Percentiles rank a stretch among this genome's conserved stretches.
phyloP scores from a whole-genome alignment of 495 filamentous ascomycete genomes.

The Amniculicola lignicola region DNA sequence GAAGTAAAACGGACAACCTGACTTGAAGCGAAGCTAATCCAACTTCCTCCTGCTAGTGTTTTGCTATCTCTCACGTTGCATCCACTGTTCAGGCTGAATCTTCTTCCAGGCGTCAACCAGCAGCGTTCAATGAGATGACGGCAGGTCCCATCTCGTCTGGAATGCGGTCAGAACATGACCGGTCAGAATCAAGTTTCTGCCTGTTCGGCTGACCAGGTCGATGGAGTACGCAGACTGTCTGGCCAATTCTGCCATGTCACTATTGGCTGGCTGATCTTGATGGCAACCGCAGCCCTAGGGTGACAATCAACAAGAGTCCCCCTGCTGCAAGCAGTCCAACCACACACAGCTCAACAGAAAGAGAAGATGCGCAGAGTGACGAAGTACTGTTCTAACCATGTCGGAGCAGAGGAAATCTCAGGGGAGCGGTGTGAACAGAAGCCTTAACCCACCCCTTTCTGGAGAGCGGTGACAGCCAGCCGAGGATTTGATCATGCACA shows the following conservation, averaged over 20 bases:
- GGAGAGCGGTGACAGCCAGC: too few relatives aligned
- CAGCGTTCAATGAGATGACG: slow-evolving; percentile 1
- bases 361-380: too few relatives aligned
- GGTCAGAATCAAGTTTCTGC: slow-evolving; percentile 14
- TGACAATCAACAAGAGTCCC: background rate
- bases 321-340: background rate
- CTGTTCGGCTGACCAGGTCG: slow-evolving; percentile 12
- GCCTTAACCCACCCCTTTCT: too few relatives aligned
- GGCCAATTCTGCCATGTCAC: slow-evolving; percentile 8
- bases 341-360: too few relatives aligned
- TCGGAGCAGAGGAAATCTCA: too few relatives aligned
- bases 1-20: too few relatives aligned
- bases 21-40: too few relatives aligned
- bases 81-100: slow-evolving; percentile 21
- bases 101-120: background rate
- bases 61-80: slow-evolving; percentile 9
- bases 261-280: slow-evolving; percentile 22
- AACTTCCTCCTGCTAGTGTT: slow-evolving; percentile 6
- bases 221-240: background rate
- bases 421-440: background rate
- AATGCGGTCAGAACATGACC: background rate
- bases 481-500: too few relatives aligned
- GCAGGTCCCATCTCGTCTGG: background rate
- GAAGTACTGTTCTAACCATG: too few relatives aligned
- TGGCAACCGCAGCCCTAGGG: slow-evolving; percentile 6